These are phyloP conservation scores for Wickerhamomyces canadensis DNA, from an alignment of 805 yeast species.

Conservation along the genomic window DNA sequence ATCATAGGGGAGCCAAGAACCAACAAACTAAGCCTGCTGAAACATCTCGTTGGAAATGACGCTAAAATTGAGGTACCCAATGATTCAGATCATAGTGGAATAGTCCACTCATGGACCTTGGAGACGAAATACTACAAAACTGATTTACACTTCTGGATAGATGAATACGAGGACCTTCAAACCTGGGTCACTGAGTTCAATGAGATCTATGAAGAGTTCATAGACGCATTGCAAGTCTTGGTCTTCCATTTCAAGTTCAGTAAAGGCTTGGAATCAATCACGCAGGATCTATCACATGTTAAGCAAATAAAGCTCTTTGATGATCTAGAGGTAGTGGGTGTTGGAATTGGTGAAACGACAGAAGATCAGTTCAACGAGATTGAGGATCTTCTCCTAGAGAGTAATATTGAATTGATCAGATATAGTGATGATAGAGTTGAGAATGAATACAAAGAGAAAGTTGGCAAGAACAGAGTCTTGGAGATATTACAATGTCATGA, in stretches of 20 bases:
- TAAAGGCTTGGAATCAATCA: not conserved
- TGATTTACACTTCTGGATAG: slow-evolving; percentile 24
- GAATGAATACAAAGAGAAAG: slow-evolving; percentile 38
- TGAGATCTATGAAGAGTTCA: slow-evolving; percentile 8
- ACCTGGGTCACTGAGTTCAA: slow-evolving; percentile 14
- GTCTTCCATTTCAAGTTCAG: not conserved
- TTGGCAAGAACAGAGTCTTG: slow-evolving; percentile 37
- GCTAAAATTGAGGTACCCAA: not conserved
- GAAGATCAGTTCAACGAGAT: slow-evolving; percentile 20
- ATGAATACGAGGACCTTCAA: slow-evolving; percentile 15
- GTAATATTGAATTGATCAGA: slow-evolving; percentile 37
- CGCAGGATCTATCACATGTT: not conserved
- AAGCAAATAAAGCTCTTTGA: slow-evolving; percentile 3
- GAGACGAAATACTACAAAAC: slow-evolving; percentile 25
- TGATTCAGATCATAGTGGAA: slow-evolving; percentile 1
- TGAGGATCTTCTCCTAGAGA: slow-evolving; percentile 32
- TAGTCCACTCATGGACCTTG: slow-evolving; percentile 15
- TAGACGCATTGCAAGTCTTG: not conserved
- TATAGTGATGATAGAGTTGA: slow-evolving; percentile 26
- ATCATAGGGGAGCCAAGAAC: not conserved
- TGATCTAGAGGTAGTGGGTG: slow-evolving; percentile 16
- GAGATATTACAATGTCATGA: slow-evolving; percentile 45
- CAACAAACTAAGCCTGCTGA: not conserved
- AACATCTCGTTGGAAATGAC: not conserved
- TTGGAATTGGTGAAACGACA: slow-evolving; percentile 25